A percentile compares a stretch with the other conserved stretches of the same genome.
Evolutionary conservation across 2,329 filamentous ascomycete genomes (phyloP).

Genomic region (Talaromyces sp.): DNA sequence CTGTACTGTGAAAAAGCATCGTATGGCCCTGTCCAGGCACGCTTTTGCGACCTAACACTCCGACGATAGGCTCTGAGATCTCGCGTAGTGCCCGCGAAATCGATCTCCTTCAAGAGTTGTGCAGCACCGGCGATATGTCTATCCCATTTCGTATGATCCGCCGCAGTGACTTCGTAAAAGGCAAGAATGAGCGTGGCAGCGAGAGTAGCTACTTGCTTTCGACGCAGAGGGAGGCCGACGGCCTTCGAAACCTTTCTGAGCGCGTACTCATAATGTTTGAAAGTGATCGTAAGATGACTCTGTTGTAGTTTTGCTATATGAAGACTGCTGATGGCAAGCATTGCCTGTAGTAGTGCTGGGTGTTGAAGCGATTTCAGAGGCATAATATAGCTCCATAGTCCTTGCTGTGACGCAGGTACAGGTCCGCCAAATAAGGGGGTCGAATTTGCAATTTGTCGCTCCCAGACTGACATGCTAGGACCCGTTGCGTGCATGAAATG

Average conservation of each 20-base stretch:
- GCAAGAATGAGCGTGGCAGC: conserved; percentile 80
- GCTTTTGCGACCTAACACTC: conserved; percentile 33
- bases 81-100: conserved; percentile 67
- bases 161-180: conserved; percentile 92
- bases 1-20: background rate
- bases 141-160: conserved; percentile 93
- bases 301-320: conserved; percentile 81
- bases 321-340: conserved; percentile 78
- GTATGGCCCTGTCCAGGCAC: conserved; percentile 24
- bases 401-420: conserved; percentile 56
- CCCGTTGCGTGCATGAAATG: conserved; percentile 90
- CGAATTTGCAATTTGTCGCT: conserved; percentile 72
- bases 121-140: conserved; percentile 82
- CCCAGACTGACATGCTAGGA: conserved; percentile 79
- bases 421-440: conserved; percentile 60
- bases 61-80: conserved; percentile 63
- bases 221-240: conserved; percentile 62
- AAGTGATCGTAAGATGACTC: conserved; percentile 68
- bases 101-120: conserved; percentile 75
- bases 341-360: conserved; percentile 82
- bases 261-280: conserved; percentile 87
- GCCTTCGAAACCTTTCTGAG: conserved; percentile 71
- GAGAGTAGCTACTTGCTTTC: conserved; percentile 74
- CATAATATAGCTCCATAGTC: conserved; percentile 67
- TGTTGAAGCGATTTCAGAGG: conserved; percentile 78